phyloP scores from a whole-genome alignment of 140 eudicot genomes.

The Cichorium intybus region DNA sequence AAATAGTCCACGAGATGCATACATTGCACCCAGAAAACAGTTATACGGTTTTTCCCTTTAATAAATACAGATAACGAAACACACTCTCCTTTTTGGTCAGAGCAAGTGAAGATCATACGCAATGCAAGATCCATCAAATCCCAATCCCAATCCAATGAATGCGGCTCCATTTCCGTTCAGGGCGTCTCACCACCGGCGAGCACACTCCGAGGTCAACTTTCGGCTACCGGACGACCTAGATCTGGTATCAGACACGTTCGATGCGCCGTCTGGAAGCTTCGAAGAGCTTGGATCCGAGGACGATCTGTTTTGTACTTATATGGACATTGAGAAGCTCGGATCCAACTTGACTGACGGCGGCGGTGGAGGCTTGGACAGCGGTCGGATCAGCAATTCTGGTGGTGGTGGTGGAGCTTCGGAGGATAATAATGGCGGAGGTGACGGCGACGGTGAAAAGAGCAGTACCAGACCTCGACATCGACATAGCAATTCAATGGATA shows the following conservation, averaged over 20 bases:
- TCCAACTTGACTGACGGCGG: constrained; percentile 15
- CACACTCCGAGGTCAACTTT: constrained; percentile 68
- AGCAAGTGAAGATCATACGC: background rate
- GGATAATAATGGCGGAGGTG: constrained; percentile 34
- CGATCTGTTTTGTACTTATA: constrained; percentile 67
- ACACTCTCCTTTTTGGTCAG: background rate
- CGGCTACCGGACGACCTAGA: constrained; percentile 77
- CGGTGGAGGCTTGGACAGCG: background rate
- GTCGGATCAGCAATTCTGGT: constrained; percentile 27
- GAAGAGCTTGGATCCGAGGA: constrained; percentile 77
- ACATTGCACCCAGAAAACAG: constrained; percentile 23
- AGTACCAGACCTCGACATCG: constrained; percentile 46
- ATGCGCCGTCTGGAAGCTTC: constrained; percentile 53
- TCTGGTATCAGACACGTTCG: constrained; percentile 60
- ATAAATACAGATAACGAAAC: constrained; percentile 18
- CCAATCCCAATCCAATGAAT: constrained; percentile 33
- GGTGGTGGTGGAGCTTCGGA: constrained; percentile 13
- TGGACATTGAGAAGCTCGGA: constrained; percentile 71
- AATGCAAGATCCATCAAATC: constrained; percentile 67
- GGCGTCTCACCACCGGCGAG: constrained; percentile 65
- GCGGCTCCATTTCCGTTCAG: constrained; percentile 38
- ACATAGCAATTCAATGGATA: constrained; percentile 60
- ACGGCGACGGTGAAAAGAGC: constrained; percentile 41
- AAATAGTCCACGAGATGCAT: constrained; percentile 22
- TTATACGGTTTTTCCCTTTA: constrained; percentile 14